Conservation (phyloP, 2,329 filamentous ascomycete genomes). For the Aspergillus hiratsukae region DNA sequence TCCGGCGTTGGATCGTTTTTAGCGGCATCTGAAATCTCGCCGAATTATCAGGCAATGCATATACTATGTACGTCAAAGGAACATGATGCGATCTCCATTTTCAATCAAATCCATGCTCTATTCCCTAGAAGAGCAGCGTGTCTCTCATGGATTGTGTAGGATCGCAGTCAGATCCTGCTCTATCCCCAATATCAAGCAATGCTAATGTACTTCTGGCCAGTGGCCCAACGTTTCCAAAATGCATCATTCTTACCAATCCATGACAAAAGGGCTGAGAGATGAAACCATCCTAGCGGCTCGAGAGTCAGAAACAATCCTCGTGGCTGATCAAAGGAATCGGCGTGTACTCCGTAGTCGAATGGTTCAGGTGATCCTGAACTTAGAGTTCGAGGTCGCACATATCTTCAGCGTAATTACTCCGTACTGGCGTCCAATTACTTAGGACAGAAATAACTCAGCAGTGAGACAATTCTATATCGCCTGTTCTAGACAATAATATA, state of each 20-base stretch:
- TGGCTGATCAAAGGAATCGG: not conserved
- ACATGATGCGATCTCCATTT: not conserved
- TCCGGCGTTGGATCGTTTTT: not conserved
- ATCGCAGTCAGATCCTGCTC: no score
- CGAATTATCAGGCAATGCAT: not conserved
- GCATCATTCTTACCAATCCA: no score
- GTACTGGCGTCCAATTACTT: not conserved
- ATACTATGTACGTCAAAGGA: not conserved
- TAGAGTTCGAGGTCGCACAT: not conserved
- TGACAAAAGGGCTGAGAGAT: no score
- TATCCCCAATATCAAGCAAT: no score
- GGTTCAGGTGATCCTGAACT: not conserved
- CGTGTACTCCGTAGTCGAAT: not conserved
- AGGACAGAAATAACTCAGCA: not conserved
- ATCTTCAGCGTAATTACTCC: not conserved
- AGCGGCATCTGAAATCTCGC: not conserved
- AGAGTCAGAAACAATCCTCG: not conserved
- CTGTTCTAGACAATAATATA: not conserved
- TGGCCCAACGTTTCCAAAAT: no score
- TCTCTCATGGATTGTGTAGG: no score
- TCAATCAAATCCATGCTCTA: no score
- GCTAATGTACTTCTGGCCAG: no score
- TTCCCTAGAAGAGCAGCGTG: no score
- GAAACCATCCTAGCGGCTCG: no score
- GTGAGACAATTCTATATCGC: not conserved